phyloP scores from a whole-genome alignment of 805 yeast species.

The Kluyveromyces lactis region DNA sequence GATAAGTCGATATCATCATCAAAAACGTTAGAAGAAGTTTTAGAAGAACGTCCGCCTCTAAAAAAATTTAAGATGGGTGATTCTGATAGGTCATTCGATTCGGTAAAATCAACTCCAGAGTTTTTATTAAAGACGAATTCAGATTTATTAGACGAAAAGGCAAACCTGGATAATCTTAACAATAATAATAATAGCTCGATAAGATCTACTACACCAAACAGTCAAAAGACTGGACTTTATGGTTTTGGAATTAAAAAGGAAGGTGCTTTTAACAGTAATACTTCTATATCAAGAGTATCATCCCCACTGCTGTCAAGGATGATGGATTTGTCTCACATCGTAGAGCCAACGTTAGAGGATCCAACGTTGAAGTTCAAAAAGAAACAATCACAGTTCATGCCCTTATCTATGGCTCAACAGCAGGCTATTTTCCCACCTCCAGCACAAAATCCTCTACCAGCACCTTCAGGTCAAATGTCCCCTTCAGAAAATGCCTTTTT shows the following conservation, averaged over 20 bases:
- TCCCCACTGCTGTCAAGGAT: constrained; percentile 28
- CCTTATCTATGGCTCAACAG: constrained; percentile 4
- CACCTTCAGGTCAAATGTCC: constrained; percentile 1
- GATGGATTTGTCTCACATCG: constrained; percentile 30
- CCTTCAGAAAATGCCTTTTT: background rate
- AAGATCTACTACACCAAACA: constrained; percentile 15
- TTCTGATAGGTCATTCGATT: constrained; percentile 1
- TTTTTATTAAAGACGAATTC: constrained; percentile 1
- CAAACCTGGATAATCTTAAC: constrained; percentile 2
- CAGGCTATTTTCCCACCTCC: constrained; percentile 1
- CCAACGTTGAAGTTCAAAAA: constrained; percentile 25
- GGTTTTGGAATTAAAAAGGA: constrained; percentile 5
- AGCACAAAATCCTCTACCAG: constrained; percentile 3
- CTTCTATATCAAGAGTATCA: constrained; percentile 25
- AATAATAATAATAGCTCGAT: constrained; percentile 16
- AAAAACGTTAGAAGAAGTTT: background rate
- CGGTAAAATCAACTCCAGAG: constrained; percentile 1
- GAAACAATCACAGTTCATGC: constrained; percentile 8
- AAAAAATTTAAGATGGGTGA: constrained; percentile 1
- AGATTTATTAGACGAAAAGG: constrained; percentile 1
- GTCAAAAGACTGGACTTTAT: constrained; percentile 7
- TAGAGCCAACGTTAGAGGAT: constrained; percentile 31
- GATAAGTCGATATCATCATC: background rate
- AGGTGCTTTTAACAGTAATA: background rate
- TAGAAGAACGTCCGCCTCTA: background rate